Base-by-base conservation (phyloP, 176 grass and related monocot genomes). In the Eragrostis nindensis region DNA sequence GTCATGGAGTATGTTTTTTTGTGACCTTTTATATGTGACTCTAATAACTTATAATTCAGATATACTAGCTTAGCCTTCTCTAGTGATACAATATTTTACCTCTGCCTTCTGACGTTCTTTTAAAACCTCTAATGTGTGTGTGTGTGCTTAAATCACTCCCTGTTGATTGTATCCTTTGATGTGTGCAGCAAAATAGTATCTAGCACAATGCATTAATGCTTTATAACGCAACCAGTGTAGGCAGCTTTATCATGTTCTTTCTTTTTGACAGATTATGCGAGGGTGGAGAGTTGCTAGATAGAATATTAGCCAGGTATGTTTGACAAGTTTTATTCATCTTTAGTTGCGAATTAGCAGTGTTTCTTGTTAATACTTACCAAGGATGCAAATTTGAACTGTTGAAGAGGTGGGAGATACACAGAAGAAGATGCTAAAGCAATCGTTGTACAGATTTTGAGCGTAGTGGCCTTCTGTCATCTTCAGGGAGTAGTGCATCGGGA, bases 401-500 rank as follows among this genome's bases (percentile, higher is more conserved):
- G 74, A 87, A 95, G 96, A 88, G 96, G 96, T 64, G 96, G 96
- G 84, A 93, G 96, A 72, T 99, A 95, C 83, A 93, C 89, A 17
- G 96, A 99, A 89, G 93, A 99, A 89, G 93, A 99, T 49, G 90
- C 96, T 78, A 99, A 99, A 99, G 82, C 87, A 7, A 95, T 99
- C 6, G 76, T 99, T 62, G 87, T 99, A 88, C 96, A 99, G 82
- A 99, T 99, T 88, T 83, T 99, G 82, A 91, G 86, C 24, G 86
- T 99, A 30, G 91, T 99, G 74, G 84, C 93, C 55, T 99, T 93
- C 80, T 99, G 96, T 86, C 96, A 99, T 95, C 92, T 99, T 87
- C 96, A 99, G 75, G 96, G 96, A 78, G 96, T 99, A 77, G 93
- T 99, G 18, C 96, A 99, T 86, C 96, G 96, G 70, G 96, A 99